Evolutionary conservation across 2,329 filamentous ascomycete genomes (phyloP).

Genomic region (Pleurostoma richardsiae): DNA sequence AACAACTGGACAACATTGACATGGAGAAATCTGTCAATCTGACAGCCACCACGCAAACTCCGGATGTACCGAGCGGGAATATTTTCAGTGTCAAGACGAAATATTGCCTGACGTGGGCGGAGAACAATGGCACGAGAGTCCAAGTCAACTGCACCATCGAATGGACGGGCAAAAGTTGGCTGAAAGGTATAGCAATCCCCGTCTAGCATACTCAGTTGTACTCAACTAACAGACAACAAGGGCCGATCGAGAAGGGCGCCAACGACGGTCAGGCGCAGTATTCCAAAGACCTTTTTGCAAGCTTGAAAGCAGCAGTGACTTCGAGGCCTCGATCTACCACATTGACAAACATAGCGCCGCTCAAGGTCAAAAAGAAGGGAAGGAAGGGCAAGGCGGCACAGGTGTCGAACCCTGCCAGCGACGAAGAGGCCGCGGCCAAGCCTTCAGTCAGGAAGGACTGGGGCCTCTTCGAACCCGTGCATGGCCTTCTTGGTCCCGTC

Average conservation of each 20-base stretch:
- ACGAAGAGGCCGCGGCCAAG: slow-evolving; percentile 33
- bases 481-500: slow-evolving; percentile 63
- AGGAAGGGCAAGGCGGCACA: slow-evolving; percentile 44
- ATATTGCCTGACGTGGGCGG: slow-evolving; percentile 91
- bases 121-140: slow-evolving; percentile 78
- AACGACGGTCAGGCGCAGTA: slow-evolving; percentile 85
- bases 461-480: slow-evolving; percentile 78
- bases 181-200: slow-evolving; percentile 66
- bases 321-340: slow-evolving; percentile 52
- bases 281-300: slow-evolving; percentile 72
- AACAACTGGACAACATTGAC: slow-evolving; percentile 79
- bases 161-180: slow-evolving; percentile 97
- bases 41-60: slow-evolving; percentile 79
- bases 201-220: slow-evolving; percentile 1
- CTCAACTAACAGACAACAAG: slow-evolving; percentile 36
- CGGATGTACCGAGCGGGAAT: slow-evolving; percentile 91
- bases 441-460: slow-evolving; percentile 50
- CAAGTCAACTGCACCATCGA: slow-evolving; percentile 88
- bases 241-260: slow-evolving; percentile 92
- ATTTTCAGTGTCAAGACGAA: slow-evolving; percentile 89
- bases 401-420: slow-evolving; percentile 36
- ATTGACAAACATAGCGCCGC: slow-evolving; percentile 34
- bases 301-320: slow-evolving; percentile 68
- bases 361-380: slow-evolving; percentile 59
- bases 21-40: slow-evolving; percentile 82